phyloP scores from a whole-genome alignment of 2,329 filamentous ascomycete genomes.

The Acrocalymma vagum region DNA sequence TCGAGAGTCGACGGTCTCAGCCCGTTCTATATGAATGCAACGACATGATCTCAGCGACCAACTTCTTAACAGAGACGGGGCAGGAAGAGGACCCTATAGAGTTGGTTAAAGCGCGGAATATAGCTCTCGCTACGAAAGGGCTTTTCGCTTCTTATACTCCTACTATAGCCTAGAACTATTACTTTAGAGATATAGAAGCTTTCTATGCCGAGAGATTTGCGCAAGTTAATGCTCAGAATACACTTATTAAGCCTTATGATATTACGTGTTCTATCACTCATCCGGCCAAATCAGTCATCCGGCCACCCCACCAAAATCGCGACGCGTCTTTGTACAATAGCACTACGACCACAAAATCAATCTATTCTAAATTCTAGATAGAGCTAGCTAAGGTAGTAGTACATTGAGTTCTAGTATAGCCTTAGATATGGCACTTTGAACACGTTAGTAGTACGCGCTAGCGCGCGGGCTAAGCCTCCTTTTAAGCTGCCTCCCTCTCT shows the following conservation, averaged over 20 bases:
- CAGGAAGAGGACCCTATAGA: conserved; percentile 17
- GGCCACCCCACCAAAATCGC: too few relatives aligned
- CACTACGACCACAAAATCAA: conserved; percentile 1
- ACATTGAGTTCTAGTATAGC: conserved; percentile 4
- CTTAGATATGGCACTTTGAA: conserved; percentile 2
- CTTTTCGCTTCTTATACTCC: conserved; percentile 14
- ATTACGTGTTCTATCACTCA: too few relatives aligned
- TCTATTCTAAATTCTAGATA: not conserved
- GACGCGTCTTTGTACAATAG: too few relatives aligned
- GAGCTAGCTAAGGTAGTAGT: not conserved
- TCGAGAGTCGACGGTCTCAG: conserved; percentile 10
- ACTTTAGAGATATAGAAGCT: conserved; percentile 22
- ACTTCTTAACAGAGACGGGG: conserved; percentile 19
- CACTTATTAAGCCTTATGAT: conserved; percentile 12
- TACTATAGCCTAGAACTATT: conserved; percentile 23
- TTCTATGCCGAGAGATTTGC: conserved; percentile 23
- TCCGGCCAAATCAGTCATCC: too few relatives aligned
- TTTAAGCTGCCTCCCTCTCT: too few relatives aligned
- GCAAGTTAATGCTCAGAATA: conserved; percentile 17
- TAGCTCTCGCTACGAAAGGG: conserved; percentile 16
- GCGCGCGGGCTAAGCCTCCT: conserved; percentile 1
- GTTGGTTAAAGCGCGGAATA: conserved; percentile 17
- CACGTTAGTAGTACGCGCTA: conserved; percentile 2
- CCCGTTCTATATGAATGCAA: conserved; percentile 17
- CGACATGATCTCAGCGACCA: conserved; percentile 17